Evolutionary conservation across 805 yeast species (phyloP).

Genomic region (Candida xyloterini): DNA sequence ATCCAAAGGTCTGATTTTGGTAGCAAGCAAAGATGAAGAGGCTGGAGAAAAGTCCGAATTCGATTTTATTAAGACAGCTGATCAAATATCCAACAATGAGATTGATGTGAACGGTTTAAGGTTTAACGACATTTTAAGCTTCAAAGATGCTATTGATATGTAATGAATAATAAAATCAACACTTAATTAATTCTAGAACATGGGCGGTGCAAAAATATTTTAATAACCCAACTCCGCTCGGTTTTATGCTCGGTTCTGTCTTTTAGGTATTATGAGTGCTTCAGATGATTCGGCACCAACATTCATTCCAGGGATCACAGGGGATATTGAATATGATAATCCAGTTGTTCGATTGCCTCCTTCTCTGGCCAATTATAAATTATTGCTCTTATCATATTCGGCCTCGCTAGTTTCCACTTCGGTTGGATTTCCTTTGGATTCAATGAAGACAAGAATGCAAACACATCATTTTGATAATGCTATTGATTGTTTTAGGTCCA

Average conservation of each 20-base stretch:
- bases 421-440: slow-evolving; percentile 81
- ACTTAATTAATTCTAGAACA: background rate
- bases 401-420: slow-evolving; percentile 63
- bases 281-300: background rate
- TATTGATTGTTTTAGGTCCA: slow-evolving; percentile 52
- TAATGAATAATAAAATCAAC: slow-evolving; percentile 7
- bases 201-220: slow-evolving; percentile 8
- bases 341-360: slow-evolving; percentile 51
- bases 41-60: slow-evolving; percentile 5
- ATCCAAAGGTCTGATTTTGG: slow-evolving; percentile 76
- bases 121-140: slow-evolving; percentile 59
- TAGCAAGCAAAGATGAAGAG: slow-evolving; percentile 40
- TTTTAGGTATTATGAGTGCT: slow-evolving; percentile 2
- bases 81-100: slow-evolving; percentile 31
- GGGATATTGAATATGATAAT: slow-evolving; percentile 42
- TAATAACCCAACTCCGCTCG: background rate
- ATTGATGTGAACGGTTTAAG: slow-evolving; percentile 61
- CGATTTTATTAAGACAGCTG: slow-evolving; percentile 3
- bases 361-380: slow-evolving; percentile 47
- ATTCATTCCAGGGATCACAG: slow-evolving; percentile 56
- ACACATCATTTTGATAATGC: slow-evolving; percentile 63
- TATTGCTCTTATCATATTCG: slow-evolving; percentile 59
- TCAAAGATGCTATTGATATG: slow-evolving; percentile 54
- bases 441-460: slow-evolving; percentile 85
- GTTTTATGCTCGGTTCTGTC: background rate